Evolutionary conservation across 2,329 filamentous ascomycete species (phyloP).

Genomic region (Trichoderma simmonsii): DNA sequence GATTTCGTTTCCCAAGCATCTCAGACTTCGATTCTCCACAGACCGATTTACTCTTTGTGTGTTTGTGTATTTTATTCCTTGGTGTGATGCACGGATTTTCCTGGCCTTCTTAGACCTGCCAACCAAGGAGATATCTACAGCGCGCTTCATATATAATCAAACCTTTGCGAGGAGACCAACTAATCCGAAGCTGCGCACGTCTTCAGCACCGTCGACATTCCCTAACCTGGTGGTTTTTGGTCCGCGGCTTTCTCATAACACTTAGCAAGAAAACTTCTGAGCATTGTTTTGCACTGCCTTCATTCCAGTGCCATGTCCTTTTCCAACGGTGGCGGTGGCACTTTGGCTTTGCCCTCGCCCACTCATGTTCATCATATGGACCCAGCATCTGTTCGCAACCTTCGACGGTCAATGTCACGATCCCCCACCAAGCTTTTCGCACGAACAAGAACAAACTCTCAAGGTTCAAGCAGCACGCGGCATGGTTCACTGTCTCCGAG

Average conservation of each 20-base stretch:
- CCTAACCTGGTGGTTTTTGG: conserved; percentile 23
- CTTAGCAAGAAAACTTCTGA: background rate
- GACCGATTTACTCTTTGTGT: conserved; percentile 1
- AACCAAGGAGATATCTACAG: conserved; percentile 8
- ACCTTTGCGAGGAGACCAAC: conserved; percentile 3
- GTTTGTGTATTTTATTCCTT: background rate
- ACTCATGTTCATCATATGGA: conserved; percentile 80
- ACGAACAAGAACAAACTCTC: conserved; percentile 46
- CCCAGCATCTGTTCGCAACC: conserved; percentile 74
- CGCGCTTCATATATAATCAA: conserved; percentile 6
- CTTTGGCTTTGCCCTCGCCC: conserved; percentile 82
- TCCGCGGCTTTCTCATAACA: conserved; percentile 25
- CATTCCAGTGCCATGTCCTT: conserved; percentile 51
- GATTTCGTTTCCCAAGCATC: conserved; percentile 2
- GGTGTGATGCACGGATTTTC: conserved; percentile 13
- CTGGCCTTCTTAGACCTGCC: conserved; percentile 4
- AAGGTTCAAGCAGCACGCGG: conserved; percentile 48
- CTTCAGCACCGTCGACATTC: conserved; percentile 25
- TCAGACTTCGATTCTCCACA: background rate
- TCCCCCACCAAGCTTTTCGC: conserved; percentile 87
- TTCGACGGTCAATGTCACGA: conserved; percentile 83
- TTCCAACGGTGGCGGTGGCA: conserved; percentile 64
- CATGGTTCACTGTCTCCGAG: conserved; percentile 49
- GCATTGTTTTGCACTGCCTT: conserved; percentile 21
- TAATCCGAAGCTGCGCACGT: conserved; percentile 2